Percentiles rank a stretch among this genome's conserved stretches.
phyloP scores from a whole-genome alignment of 2,329 filamentous ascomycete species.

The Basipetospora chlamydospora region DNA sequence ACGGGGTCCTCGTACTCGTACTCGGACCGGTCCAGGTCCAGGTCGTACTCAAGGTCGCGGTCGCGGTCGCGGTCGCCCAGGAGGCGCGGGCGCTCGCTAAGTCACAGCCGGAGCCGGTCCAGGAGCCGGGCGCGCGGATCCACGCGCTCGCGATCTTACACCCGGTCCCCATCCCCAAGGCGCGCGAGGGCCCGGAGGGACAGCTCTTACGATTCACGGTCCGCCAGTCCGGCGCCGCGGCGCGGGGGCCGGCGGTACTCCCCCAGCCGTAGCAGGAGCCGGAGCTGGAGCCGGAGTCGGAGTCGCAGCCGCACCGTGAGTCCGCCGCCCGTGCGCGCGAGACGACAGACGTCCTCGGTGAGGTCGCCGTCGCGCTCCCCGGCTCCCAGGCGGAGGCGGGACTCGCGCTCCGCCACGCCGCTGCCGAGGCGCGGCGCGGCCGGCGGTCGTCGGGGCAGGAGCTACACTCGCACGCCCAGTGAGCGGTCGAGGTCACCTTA shows the following conservation, averaged over 20 bases:
- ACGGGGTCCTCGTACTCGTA: conserved; percentile 46
- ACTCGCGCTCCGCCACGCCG: conserved; percentile 17
- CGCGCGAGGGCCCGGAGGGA: conserved; percentile 7
- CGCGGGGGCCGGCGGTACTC: conserved; percentile 5
- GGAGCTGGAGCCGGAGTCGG: too few species aligned
- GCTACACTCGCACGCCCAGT: too few species aligned
- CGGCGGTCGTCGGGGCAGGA: too few species aligned
- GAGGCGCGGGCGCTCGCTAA: conserved; percentile 5
- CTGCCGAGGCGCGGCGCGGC: conserved; percentile 16
- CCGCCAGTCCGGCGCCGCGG: conserved; percentile 2
- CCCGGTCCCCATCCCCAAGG: conserved; percentile 13
- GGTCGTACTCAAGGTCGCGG: conserved; percentile 25
- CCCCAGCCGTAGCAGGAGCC: conserved; percentile 22
- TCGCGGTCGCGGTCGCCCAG: conserved; percentile 11
- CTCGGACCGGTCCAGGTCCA: conserved; percentile 35
- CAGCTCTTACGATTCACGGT: conserved; percentile 5
- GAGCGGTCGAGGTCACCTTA: not conserved
- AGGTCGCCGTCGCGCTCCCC: conserved; percentile 10
- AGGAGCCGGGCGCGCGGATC: conserved; percentile 16
- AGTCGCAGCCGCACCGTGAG: too few species aligned
- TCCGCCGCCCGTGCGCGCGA: conserved; percentile 11
- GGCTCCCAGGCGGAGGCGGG: conserved; percentile 9
- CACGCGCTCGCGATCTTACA: conserved; percentile 27
- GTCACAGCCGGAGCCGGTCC: conserved; percentile 17
- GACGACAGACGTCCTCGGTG: conserved; percentile 11